Conservation (phyloP, 371 early-diverging fungal species). For the Zopfochytrium polystomum region DNA sequence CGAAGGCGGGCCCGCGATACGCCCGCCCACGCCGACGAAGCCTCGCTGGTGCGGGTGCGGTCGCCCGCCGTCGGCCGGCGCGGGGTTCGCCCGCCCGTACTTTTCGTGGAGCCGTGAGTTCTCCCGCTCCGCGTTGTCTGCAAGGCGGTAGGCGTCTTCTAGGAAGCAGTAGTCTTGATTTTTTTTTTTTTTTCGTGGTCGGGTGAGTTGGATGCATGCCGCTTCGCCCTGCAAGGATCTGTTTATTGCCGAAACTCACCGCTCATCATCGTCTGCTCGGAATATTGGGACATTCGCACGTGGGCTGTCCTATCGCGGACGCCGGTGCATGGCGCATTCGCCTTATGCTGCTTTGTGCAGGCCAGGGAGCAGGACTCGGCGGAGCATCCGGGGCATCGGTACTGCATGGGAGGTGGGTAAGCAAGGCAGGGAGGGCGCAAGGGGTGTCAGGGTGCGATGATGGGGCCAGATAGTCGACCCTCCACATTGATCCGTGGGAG, state of each 20-base stretch:
- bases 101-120: constrained; percentile 1
- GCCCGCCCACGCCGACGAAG: no score
- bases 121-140: constrained; percentile 32
- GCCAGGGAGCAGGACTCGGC: constrained; percentile 61
- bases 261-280: constrained; percentile 61
- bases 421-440: no score
- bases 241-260: constrained; percentile 50
- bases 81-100: not conserved
- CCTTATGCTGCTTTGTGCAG: constrained; percentile 66
- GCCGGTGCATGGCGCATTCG: constrained; percentile 57
- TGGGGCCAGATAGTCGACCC: no score
- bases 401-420: no score
- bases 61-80: not conserved
- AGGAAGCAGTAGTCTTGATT: constrained; percentile 33
- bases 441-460: no score
- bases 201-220: not conserved
- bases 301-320: constrained; percentile 60
- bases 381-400: constrained; percentile 61
- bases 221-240: no score
- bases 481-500: no score
- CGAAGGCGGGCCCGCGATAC: no score
- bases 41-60: no score
- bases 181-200: not conserved
- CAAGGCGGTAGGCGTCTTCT: constrained; percentile 26
- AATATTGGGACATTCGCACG: constrained; percentile 54